Conservation (phyloP, 345 rosid species). For the Sonneratia alba region DNA sequence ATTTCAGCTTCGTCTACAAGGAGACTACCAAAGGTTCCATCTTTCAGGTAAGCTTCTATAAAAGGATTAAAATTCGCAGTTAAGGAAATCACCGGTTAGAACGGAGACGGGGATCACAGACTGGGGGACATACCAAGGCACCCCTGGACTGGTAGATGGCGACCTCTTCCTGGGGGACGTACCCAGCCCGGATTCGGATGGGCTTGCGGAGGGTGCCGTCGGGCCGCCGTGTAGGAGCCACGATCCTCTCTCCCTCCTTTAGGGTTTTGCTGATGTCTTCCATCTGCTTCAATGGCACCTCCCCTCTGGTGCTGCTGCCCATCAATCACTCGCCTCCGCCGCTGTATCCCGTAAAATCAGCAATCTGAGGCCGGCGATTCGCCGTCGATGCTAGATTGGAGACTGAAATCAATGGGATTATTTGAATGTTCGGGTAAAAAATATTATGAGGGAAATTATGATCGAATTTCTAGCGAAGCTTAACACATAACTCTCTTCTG, state of each 20-base stretch:
- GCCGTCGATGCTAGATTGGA: not conserved
- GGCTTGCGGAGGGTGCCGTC: conserved; percentile 89
- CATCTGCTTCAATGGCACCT: conserved; percentile 40
- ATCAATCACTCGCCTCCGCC: not conserved
- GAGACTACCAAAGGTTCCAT: not conserved
- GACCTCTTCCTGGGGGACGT: conserved; percentile 84
- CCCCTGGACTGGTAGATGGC: conserved; percentile 85
- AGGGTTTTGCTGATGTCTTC: conserved; percentile 77
- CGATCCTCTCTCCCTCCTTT: conserved; percentile 90
- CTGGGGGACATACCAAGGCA: conserved; percentile 43
- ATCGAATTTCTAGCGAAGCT: not conserved
- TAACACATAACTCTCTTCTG: no score
- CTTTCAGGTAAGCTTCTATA: not conserved
- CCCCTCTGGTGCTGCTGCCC: conserved; percentile 36
- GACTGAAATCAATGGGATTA: not conserved
- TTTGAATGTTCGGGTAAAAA: not conserved
- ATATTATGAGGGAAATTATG: not conserved
- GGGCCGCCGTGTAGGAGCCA: conserved; percentile 81
- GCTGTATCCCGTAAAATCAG: not conserved
- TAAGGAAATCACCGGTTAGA: not conserved
- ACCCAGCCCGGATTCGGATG: conserved; percentile 80
- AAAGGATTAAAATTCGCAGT: not conserved
- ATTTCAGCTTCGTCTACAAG: not conserved
- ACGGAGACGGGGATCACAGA: not conserved
- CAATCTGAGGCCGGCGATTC: not conserved